Evolutionary conservation across 1,284 basidiomycete species (phyloP).

Genomic region (Cryptococcus sp.): DNA sequence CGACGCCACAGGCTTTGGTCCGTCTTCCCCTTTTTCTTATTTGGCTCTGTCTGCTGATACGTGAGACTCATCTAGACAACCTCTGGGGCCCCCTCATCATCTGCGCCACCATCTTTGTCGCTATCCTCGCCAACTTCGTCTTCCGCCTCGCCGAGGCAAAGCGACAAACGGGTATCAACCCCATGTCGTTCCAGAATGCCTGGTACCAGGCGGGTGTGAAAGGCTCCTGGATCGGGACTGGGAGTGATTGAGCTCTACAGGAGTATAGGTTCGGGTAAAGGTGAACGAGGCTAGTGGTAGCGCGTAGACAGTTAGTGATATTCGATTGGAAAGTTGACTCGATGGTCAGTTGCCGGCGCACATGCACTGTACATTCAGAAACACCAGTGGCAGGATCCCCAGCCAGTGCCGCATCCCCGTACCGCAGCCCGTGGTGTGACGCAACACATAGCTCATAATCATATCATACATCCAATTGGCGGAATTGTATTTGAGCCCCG

Average conservation of each 20-base stretch:
- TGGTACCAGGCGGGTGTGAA: slow-evolving; percentile 34
- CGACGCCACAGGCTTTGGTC: slow-evolving; percentile 89
- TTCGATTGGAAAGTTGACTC: too few species aligned
- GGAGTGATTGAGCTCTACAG: neutral
- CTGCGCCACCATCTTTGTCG: slow-evolving; percentile 73
- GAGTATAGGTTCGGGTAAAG: neutral
- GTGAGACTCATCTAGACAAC: slow-evolving; percentile 57
- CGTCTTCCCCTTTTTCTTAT: slow-evolving; percentile 26
- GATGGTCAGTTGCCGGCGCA: too few species aligned
- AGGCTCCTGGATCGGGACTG: slow-evolving; percentile 19
- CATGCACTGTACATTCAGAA: too few species aligned
- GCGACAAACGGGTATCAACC: slow-evolving; percentile 31
- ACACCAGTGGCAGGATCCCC: too few species aligned
- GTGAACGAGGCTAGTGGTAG: too few species aligned
- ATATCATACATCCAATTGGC: too few species aligned
- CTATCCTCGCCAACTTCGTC: slow-evolving; percentile 80
- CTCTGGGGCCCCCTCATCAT: slow-evolving; percentile 76
- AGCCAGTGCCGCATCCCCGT: too few species aligned
- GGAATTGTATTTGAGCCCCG: neutral
- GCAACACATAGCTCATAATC: neutral
- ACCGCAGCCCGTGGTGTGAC: neutral
- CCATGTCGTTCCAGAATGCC: slow-evolving; percentile 32
- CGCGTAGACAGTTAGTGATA: too few species aligned
- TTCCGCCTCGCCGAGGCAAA: slow-evolving; percentile 56
- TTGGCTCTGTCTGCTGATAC: neutral